Percentiles rank a stretch among this genome's conserved stretches.
These are phyloP conservation scores for Cercis canadensis DNA, from an alignment of 306 rosid species.

Conservation along the genomic window DNA sequence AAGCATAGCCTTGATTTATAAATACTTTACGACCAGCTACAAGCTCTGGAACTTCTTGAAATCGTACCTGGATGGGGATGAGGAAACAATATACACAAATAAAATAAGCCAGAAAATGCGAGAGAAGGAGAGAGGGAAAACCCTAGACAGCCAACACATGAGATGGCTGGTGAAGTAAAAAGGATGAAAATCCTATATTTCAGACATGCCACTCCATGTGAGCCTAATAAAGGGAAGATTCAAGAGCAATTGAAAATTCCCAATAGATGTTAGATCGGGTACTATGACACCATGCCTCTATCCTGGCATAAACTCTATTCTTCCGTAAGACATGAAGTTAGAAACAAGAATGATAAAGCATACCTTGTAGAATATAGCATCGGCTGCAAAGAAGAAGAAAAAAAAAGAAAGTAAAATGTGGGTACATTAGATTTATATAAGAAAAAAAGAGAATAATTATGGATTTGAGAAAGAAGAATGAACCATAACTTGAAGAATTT, in stretches of 20 bases:
- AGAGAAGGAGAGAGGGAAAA: conserved; percentile 15
- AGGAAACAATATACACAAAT: conserved; percentile 19
- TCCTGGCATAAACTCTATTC: not conserved
- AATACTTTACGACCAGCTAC: conserved; percentile 85
- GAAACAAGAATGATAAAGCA: conserved; percentile 18
- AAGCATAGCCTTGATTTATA: conserved; percentile 81
- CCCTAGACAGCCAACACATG: conserved; percentile 8
- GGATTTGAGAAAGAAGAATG: not conserved
- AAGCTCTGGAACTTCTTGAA: conserved; percentile 96
- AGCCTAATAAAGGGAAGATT: too few relatives aligned
- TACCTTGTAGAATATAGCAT: conserved; percentile 78
- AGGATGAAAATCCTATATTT: conserved; percentile 2
- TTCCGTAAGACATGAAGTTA: conserved; percentile 20
- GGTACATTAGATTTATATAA: conserved; percentile 41
- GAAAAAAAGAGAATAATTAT: too few relatives aligned
- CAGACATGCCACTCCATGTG: conserved; percentile 5
- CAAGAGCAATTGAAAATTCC: conserved; percentile 20
- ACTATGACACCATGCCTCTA: not conserved
- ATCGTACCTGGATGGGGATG: conserved; percentile 73
- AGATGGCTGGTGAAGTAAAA: conserved; percentile 3
- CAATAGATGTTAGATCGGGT: not conserved
- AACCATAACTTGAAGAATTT: not conserved
- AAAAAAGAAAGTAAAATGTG: conserved; percentile 11
- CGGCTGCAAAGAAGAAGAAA: conserved; percentile 59
- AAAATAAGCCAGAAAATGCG: conserved; percentile 22